Evolutionary conservation across 2,329 filamentous ascomycete species (phyloP).

Genomic region (Colletotrichum sp.): DNA sequence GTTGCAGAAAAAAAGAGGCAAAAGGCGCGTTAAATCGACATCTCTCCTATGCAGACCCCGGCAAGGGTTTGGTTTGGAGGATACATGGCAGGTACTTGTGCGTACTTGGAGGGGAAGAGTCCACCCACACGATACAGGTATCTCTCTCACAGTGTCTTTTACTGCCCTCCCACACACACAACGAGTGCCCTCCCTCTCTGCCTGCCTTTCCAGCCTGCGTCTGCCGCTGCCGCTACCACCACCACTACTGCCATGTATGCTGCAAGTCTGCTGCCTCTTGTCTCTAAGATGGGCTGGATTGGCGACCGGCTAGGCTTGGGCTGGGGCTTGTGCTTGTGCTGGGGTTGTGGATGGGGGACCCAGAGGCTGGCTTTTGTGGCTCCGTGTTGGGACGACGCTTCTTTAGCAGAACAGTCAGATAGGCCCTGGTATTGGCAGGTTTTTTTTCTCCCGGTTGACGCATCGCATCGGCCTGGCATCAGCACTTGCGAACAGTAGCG

Average conservation of each 20-base stretch:
- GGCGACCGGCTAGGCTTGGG: not conserved
- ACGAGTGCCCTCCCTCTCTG: not conserved
- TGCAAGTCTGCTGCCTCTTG: slow-evolving; percentile 13
- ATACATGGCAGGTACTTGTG: slow-evolving; percentile 17
- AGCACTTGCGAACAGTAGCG: slow-evolving; percentile 20
- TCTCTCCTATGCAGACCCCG: not conserved
- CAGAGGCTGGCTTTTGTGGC: slow-evolving; percentile 19
- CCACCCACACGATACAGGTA: slow-evolving; percentile 11
- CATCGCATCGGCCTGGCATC: slow-evolving; percentile 17
- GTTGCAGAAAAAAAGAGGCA: slow-evolving; percentile 11
- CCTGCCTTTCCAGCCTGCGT: slow-evolving; percentile 4
- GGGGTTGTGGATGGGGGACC: slow-evolving; percentile 5
- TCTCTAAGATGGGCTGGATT: slow-evolving; percentile 14
- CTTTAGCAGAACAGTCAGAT: slow-evolving; percentile 12
- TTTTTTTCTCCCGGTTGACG: not conserved
- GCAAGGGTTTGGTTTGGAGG: slow-evolving; percentile 2
- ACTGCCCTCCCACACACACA: not conserved
- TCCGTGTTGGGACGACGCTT: slow-evolving; percentile 21
- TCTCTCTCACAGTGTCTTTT: not conserved
- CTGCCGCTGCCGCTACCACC: not conserved
- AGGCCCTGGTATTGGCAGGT: not conserved
- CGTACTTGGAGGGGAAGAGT: slow-evolving; percentile 11
- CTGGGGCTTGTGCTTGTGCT: not conserved
- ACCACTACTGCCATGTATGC: not conserved
- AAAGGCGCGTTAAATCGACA: slow-evolving; percentile 12